phyloP scores from a whole-genome alignment of 352 stramenopile genomes.

The Globisporangium carolinianum region DNA sequence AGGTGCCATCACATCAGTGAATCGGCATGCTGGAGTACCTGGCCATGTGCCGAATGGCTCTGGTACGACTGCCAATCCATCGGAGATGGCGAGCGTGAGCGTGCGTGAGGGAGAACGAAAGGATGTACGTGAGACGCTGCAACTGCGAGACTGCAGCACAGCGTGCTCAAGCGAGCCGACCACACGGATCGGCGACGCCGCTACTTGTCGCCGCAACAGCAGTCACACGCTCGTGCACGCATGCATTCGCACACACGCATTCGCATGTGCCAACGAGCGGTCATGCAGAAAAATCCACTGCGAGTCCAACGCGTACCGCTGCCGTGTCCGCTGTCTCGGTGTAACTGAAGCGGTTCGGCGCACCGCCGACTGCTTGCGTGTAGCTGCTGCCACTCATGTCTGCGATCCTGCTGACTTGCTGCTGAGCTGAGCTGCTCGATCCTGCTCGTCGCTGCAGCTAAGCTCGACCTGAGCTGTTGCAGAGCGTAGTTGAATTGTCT shows the following conservation, averaged over 20 bases:
- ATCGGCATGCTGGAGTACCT: background rate
- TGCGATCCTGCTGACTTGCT: background rate
- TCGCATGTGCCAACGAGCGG: background rate
- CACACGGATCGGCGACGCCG: no score
- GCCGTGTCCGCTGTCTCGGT: background rate
- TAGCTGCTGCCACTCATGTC: slow-evolving; percentile 3
- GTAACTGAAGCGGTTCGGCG: slow-evolving; percentile 5
- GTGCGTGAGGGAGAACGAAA: background rate
- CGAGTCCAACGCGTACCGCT: slow-evolving; percentile 1
- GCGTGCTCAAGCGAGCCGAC: no score
- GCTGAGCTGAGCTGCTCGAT: background rate
- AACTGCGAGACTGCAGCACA: background rate
- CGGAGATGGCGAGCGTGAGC: background rate
- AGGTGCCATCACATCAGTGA: no score
- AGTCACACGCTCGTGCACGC: no score
- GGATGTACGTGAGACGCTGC: no score
- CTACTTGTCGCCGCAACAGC: no score
- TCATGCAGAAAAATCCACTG: background rate
- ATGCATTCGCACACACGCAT: background rate
- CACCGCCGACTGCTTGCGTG: slow-evolving; percentile 2
- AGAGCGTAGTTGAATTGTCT: background rate
- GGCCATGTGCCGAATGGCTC: background rate
- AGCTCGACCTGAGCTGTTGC: no score
- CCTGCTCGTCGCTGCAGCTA: no score
- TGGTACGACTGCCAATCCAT: slow-evolving; percentile 1